phyloP scores from a whole-genome alignment of 371 early-diverging fungal genomes.

The Batkoa obscura region DNA sequence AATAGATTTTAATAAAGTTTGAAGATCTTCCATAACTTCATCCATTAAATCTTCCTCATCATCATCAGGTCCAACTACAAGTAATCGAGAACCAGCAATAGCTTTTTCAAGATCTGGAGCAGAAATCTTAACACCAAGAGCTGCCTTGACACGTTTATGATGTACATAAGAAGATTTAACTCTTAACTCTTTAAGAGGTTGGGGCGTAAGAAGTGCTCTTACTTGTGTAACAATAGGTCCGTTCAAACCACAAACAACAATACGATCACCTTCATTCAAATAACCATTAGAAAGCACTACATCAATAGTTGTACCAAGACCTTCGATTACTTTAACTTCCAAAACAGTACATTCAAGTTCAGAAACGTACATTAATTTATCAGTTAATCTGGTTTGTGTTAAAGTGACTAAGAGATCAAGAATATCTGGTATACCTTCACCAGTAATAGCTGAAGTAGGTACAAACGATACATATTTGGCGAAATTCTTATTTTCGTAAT shows the following conservation, averaged over 20 bases:
- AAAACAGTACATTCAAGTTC: slow-evolving; percentile 97
- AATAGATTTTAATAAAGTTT: slow-evolving; percentile 49
- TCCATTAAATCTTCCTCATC: slow-evolving; percentile 89
- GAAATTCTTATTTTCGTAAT: slow-evolving; percentile 92
- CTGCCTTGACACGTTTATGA: slow-evolving; percentile 94
- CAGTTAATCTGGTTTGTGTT: slow-evolving; percentile 91
- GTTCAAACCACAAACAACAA: slow-evolving; percentile 92
- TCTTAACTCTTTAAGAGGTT: slow-evolving; percentile 96
- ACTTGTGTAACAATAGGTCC: slow-evolving; percentile 95
- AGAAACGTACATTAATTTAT: slow-evolving; percentile 86
- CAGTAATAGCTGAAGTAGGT: slow-evolving; percentile 98
- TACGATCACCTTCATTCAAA: slow-evolving; percentile 93
- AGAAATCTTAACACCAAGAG: slow-evolving; percentile 94
- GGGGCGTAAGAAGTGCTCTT: slow-evolving; percentile 92
- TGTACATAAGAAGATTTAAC: slow-evolving; percentile 93
- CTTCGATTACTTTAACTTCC: slow-evolving; percentile 99
- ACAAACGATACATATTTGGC: slow-evolving; percentile 93
- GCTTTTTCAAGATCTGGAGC: slow-evolving; percentile 96
- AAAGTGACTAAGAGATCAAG: slow-evolving; percentile 82
- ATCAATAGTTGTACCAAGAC: slow-evolving; percentile 98
- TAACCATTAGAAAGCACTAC: slow-evolving; percentile 97
- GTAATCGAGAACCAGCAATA: slow-evolving; percentile 93
- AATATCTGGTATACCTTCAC: slow-evolving; percentile 99
- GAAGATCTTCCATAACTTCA: slow-evolving; percentile 83
- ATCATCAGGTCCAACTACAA: slow-evolving; percentile 89